A percentile compares a stretch with the other conserved stretches of the same genome.
Conservation (phyloP, 108 stramenopile species). For the Stephanodiscus triporus region DNA sequence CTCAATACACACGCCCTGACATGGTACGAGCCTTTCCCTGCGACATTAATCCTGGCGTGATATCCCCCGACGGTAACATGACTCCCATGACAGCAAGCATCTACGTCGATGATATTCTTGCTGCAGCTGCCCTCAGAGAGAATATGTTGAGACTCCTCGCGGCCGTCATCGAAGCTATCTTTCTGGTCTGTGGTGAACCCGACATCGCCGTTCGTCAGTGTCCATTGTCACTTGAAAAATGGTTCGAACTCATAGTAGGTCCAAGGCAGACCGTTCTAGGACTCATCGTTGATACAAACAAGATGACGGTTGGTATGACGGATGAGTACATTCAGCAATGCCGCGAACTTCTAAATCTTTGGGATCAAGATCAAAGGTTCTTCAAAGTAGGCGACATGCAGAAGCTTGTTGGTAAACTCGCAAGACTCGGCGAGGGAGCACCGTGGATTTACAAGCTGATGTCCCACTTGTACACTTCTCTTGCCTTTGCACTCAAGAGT, state of each 20-base stretch:
- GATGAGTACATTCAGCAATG: too few species aligned
- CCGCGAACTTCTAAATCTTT: too few species aligned
- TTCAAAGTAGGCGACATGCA: slow-evolving; percentile 8
- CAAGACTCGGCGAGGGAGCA: not conserved
- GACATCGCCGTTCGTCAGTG: too few species aligned
- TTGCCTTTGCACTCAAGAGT: slow-evolving; percentile 17
- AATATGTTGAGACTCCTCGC: too few species aligned
- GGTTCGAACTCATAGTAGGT: too few species aligned
- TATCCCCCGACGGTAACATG: not conserved
- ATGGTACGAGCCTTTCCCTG: not conserved
- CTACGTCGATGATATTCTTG: not conserved
- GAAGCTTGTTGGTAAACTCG: slow-evolving; percentile 9
- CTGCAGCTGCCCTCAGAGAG: too few species aligned
- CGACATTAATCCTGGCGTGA: not conserved
- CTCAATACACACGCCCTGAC: not conserved
- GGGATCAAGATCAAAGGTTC: too few species aligned
- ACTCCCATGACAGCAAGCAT: not conserved
- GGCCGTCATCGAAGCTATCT: slow-evolving; percentile 5
- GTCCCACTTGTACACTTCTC: slow-evolving; percentile 19
- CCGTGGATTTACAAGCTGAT: slow-evolving; percentile 20
- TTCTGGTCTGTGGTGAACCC: too few species aligned
- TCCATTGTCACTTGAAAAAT: too few species aligned
- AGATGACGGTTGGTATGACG: too few species aligned
- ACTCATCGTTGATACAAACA: too few species aligned
- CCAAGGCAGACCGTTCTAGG: too few species aligned